Percentiles rank a stretch among this genome's conserved stretches.
Evolutionary conservation across 2,329 filamentous ascomycete species (phyloP).

Genomic region (Trichoderma pleuroti): DNA sequence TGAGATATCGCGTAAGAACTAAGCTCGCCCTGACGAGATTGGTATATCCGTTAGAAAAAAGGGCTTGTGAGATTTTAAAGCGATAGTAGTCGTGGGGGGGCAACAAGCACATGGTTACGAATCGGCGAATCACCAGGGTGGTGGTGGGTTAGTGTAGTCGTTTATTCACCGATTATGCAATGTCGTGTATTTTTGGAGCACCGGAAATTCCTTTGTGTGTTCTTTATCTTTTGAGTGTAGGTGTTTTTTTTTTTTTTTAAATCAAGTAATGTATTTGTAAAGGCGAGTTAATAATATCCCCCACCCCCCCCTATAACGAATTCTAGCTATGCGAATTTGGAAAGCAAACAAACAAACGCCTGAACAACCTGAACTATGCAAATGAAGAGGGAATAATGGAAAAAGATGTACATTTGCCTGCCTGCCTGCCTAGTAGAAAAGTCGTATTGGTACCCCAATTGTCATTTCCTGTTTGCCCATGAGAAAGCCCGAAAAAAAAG

Average conservation of each 20-base stretch:
- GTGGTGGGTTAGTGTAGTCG: background rate
- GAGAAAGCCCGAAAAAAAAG: background rate
- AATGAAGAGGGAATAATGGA: background rate
- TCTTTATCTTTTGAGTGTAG: too few species aligned
- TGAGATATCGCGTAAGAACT: background rate
- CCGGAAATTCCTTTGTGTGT: background rate
- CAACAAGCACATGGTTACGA: background rate
- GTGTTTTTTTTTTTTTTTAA: background rate
- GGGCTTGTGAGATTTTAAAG: slow-evolving; percentile 14
- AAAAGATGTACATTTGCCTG: background rate
- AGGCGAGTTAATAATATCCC: background rate
- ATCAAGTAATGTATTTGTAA: background rate
- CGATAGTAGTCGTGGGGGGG: background rate
- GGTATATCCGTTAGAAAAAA: background rate
- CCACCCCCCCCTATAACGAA: background rate
- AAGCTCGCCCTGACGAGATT: background rate
- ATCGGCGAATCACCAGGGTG: background rate
- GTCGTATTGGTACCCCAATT: background rate
- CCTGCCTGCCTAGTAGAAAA: background rate
- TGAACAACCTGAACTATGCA: background rate
- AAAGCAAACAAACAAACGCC: background rate
- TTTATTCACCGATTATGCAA: background rate
- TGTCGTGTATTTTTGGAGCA: background rate
- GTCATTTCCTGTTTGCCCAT: background rate
- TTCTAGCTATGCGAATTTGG: background rate